Percentiles rank a stretch among this genome's conserved stretches.
These are phyloP conservation scores for Didymosphaeria variabile DNA, from an alignment of 2,329 filamentous ascomycete species.

Conservation along the genomic window DNA sequence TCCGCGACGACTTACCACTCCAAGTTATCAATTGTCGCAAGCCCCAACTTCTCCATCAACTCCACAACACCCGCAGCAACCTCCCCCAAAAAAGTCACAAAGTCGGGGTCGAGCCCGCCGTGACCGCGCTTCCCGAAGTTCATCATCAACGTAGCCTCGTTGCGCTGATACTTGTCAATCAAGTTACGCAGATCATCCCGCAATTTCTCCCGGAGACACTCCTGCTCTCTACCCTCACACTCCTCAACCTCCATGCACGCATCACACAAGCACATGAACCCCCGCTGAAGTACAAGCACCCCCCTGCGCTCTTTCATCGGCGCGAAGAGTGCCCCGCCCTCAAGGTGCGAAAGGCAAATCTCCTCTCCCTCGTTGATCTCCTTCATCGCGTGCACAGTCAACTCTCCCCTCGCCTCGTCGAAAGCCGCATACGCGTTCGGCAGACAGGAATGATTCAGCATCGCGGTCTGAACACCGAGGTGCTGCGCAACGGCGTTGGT, in stretches of 20 bases:
- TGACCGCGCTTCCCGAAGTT: neutral
- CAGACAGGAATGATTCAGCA: constrained; percentile 5
- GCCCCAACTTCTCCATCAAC: neutral
- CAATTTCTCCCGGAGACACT: neutral
- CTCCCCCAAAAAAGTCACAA: neutral
- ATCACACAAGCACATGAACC: constrained; percentile 1
- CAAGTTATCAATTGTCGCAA: neutral
- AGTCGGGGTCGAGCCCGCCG: neutral
- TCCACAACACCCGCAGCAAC: neutral
- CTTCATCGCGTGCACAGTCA: neutral
- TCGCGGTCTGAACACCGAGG: neutral
- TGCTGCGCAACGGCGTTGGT: constrained; percentile 1
- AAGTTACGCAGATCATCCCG: neutral
- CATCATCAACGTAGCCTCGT: neutral
- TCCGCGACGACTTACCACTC: neutral
- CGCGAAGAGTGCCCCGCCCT: neutral
- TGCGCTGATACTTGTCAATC: neutral
- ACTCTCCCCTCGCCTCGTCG: neutral
- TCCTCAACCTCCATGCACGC: neutral
- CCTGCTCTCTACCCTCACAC: neutral
- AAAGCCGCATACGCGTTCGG: constrained; percentile 7
- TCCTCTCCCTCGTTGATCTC: neutral
- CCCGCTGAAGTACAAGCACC: neutral
- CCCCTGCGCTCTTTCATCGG: neutral
- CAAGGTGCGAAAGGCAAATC: neutral